Evolutionary conservation across 768 basidiomycete genomes (phyloP), one percentile per base, ranked within the genome.

Genomic region (Dentipellis sp.): DNA sequence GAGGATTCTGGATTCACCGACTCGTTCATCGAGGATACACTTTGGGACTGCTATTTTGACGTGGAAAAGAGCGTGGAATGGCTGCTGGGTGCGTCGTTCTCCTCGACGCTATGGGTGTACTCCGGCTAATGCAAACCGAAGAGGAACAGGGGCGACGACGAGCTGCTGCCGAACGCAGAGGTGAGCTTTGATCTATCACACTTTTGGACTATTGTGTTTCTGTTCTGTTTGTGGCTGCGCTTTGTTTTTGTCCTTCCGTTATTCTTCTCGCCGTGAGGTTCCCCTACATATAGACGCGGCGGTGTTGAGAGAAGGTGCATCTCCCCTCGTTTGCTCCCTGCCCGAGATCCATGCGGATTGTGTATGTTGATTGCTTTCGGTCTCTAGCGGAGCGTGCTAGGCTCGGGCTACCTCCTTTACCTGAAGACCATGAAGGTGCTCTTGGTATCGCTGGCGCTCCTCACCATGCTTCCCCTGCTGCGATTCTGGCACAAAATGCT

Each of bases 1-100:
- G 77, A 77, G 14, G 64, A 75, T 22, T 84, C 84, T 35, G 87
- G 83, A 7, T 70, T 95, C 47, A 76, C 86, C 45, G 90, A 95
- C 67, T 69, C 74, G 36, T 76, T 83, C 52, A 88, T 99, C 66
- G 81, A 79, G 65, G 87, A 91, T 59, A 75, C 79, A 0, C 74
- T 98, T 48, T 98, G 93, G 88, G 83, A 98, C 63, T 82, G 74
- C 64, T 89, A 88, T 68, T 97, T 95, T 63, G 84, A 95, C 65
- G 77, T 88, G 14, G 83, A 91, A 36, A 78, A 84, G 67, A 82
- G 88, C 16, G 71, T 95, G 10, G 72, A 80, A 35, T 91, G 83
- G 81, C 74, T 91, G 23, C 62, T 87, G 38, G 86, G 92, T 93
- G 58, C 60, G 85, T 74, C 3, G 12, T 35, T 7, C 29, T 38